A percentile compares a stretch with the other conserved stretches of the same genome.
Conservation (phyloP, 2,329 filamentous ascomycete species). For the Aspergillus neoniger region DNA sequence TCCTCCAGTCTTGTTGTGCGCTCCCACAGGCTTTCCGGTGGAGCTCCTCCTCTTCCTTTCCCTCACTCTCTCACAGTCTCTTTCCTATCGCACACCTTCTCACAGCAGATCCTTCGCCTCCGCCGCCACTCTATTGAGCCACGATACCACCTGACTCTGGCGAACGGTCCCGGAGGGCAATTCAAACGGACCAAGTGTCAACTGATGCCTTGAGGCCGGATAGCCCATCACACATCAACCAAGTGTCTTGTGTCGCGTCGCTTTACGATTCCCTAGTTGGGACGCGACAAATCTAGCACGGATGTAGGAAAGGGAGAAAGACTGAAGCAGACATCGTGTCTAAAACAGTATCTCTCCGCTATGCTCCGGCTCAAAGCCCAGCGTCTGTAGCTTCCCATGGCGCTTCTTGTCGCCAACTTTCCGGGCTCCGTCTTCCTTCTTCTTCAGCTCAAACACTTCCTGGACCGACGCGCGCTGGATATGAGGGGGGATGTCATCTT, state of each 20-base stretch:
- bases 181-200: conserved; percentile 2
- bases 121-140: not conserved
- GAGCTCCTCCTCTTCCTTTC: not conserved
- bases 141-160: not conserved
- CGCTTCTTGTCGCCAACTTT: conserved; percentile 73
- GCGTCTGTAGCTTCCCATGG: conserved; percentile 68
- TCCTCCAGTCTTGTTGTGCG: not conserved
- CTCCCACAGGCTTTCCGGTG: not conserved
- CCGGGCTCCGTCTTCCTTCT: conserved; percentile 68
- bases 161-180: conserved; percentile 1
- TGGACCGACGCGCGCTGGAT: conserved; percentile 68
- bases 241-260: not conserved
- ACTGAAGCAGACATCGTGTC: conserved; percentile 23
- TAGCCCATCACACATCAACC: conserved; percentile 2
- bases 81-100: not conserved
- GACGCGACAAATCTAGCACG: conserved; percentile 1
- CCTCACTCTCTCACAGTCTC: not conserved
- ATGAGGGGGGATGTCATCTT: conserved; percentile 77
- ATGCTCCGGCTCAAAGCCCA: conserved; percentile 88
- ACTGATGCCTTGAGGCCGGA: not conserved
- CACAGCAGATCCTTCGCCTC: not conserved
- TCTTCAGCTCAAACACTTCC: conserved; percentile 71
- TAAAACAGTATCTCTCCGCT: conserved; percentile 72
- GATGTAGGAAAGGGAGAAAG: conserved; percentile 6
- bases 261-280: not conserved